These are phyloP conservation scores for Triticum timopheevii DNA, from an alignment of 176 grass and related monocot genomes.

Conservation along the genomic window DNA sequence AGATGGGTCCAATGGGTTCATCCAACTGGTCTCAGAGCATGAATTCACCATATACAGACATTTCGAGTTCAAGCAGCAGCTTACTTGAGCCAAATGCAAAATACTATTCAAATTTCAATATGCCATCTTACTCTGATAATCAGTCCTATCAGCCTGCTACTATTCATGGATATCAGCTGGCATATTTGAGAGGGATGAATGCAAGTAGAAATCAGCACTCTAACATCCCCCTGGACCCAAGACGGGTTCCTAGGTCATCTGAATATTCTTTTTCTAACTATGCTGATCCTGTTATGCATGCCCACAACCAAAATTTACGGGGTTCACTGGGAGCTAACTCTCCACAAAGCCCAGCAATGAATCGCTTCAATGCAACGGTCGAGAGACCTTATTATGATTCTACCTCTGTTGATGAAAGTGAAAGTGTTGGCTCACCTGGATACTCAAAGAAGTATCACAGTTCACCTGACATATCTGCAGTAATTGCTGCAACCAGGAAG, in stretches of 20 bases:
- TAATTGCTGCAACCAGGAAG: conserved; percentile 84
- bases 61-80: conserved; percentile 51
- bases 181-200: conserved; percentile 74
- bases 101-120: conserved; percentile 57
- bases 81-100: conserved; percentile 57
- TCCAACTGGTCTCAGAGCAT: conserved; percentile 74
- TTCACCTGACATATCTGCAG: conserved; percentile 94
- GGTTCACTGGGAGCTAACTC: conserved; percentile 58
- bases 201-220: conserved; percentile 60
- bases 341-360: conserved; percentile 57
- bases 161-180: conserved; percentile 86
- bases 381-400: conserved; percentile 74
- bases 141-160: conserved; percentile 94
- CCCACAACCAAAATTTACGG: conserved; percentile 59
- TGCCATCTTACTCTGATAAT: conserved; percentile 59
- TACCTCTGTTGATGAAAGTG: conserved; percentile 54
- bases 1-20: conserved; percentile 54
- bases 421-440: conserved; percentile 46
- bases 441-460: conserved; percentile 99
- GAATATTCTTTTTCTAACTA: conserved; percentile 43
- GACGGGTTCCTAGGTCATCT: conserved; percentile 51
- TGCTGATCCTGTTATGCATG: conserved; percentile 53
- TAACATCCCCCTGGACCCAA: conserved; percentile 55
- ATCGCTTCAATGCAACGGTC: conserved; percentile 47
- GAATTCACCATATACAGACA: conserved; percentile 51